Conservation (phyloP, 441 rosid species). For the Raphanus hybrid region DNA sequence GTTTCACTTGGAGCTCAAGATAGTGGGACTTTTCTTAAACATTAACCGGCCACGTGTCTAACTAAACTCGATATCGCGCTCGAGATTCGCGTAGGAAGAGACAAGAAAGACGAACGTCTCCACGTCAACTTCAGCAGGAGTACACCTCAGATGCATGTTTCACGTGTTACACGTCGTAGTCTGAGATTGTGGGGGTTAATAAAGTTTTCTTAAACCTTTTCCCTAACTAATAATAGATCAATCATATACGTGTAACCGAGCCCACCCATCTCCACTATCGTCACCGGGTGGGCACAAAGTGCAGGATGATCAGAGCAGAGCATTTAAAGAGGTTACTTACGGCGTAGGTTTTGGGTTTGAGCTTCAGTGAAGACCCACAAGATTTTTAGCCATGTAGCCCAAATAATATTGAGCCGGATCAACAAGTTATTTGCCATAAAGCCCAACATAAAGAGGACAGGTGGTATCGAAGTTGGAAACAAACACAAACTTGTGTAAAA, state of each 20-base stretch:
- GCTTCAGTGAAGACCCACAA: background rate
- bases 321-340: background rate
- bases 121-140: too few species aligned
- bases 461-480: background rate
- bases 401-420: background rate
- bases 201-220: background rate
- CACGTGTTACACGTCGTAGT: constrained; percentile 29
- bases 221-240: background rate
- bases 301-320: background rate
- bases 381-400: background rate
- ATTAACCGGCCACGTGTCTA: constrained; percentile 4
- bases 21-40: background rate
- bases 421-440: background rate
- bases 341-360: background rate
- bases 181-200: background rate
- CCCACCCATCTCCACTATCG: background rate
- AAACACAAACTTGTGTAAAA: background rate
- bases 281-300: background rate
- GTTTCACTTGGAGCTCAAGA: background rate
- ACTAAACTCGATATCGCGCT: background rate
- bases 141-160: background rate
- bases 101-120: background rate
- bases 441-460: background rate
- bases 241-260: background rate
- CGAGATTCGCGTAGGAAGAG: constrained; percentile 28